Evolutionary conservation across 2,329 filamentous ascomycete species (phyloP).

Genomic region (Aspergillus costaricaensis): DNA sequence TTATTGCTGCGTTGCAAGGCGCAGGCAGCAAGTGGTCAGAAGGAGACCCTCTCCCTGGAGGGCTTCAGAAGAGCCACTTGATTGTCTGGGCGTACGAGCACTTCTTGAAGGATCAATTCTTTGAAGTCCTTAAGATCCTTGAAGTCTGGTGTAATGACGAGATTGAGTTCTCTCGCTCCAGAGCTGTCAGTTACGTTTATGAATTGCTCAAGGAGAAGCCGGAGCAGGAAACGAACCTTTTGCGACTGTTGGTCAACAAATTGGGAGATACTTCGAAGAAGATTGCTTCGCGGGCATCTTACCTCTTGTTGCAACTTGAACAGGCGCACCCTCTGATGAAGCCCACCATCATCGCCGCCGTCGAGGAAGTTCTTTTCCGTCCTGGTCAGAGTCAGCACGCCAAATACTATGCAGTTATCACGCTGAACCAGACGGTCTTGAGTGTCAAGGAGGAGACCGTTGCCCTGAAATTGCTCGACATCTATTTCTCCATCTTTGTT

Average conservation of each 20-base stretch:
- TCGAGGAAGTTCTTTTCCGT: slow-evolving; percentile 87
- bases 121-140: slow-evolving; percentile 86
- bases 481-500: slow-evolving; percentile 91
- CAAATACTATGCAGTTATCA: slow-evolving; percentile 95
- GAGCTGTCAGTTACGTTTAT: slow-evolving; percentile 87
- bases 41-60: slow-evolving; percentile 71
- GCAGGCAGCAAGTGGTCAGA: slow-evolving; percentile 64
- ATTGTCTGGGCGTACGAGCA: slow-evolving; percentile 91
- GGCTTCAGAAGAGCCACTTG: slow-evolving; percentile 73
- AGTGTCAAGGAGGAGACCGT: slow-evolving; percentile 79
- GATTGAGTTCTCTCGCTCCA: slow-evolving; percentile 86
- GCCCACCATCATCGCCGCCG: slow-evolving; percentile 74
- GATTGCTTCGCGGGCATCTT: slow-evolving; percentile 89
- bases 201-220: slow-evolving; percentile 92
- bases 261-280: slow-evolving; percentile 94
- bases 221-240: slow-evolving; percentile 91
- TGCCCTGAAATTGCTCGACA: slow-evolving; percentile 77
- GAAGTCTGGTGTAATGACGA: slow-evolving; percentile 95
- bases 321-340: slow-evolving; percentile 94
- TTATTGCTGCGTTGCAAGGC: slow-evolving; percentile 70
- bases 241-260: slow-evolving; percentile 92
- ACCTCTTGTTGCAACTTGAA: slow-evolving; percentile 88
- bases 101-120: slow-evolving; percentile 92
- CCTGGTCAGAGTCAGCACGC: slow-evolving; percentile 84
- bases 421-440: slow-evolving; percentile 92